Evolutionary conservation across 768 basidiomycete species (phyloP).

Genomic region (Lactarius hatsudake): DNA sequence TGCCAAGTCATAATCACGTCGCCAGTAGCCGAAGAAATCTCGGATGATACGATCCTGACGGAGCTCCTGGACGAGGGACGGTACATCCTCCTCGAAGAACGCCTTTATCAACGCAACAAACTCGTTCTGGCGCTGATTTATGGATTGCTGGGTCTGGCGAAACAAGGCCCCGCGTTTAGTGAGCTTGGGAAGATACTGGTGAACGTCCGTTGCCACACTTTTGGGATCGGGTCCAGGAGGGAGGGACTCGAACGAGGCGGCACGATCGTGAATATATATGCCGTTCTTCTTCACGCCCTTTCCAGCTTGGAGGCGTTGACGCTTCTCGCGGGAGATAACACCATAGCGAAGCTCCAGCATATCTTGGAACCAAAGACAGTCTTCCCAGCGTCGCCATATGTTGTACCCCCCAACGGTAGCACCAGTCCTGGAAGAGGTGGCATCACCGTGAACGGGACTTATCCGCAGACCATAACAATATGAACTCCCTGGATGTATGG

Average conservation of each 20-base stretch:
- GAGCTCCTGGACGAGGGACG: constrained; percentile 64
- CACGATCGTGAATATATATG: constrained; percentile 66
- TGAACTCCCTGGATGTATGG: constrained; percentile 21
- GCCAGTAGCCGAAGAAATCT: constrained; percentile 81
- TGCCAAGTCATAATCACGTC: constrained; percentile 62
- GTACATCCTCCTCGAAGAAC: constrained; percentile 59
- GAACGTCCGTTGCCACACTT: constrained; percentile 67
- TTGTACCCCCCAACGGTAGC: constrained; percentile 53
- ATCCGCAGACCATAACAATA: constrained; percentile 32
- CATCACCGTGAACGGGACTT: constrained; percentile 24
- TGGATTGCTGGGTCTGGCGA: constrained; percentile 61
- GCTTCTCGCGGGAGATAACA: constrained; percentile 62
- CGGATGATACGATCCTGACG: constrained; percentile 54
- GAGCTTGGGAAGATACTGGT: constrained; percentile 61
- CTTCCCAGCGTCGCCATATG: constrained; percentile 80
- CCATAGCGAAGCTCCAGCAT: constrained; percentile 63
- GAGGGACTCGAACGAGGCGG: constrained; percentile 82
- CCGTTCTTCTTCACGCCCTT: constrained; percentile 74
- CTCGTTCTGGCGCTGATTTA: constrained; percentile 62
- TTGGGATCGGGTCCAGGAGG: constrained; percentile 81
- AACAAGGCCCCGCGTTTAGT: constrained; percentile 73
- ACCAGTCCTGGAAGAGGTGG: constrained; percentile 28
- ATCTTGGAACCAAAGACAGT: constrained; percentile 76
- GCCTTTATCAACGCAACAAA: constrained; percentile 56
- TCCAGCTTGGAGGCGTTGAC: constrained; percentile 60